Evolutionary conservation across 176 grass and related monocot genomes (phyloP), one percentile per base, ranked within the genome.

Genomic region (Elymus sibiricus): DNA sequence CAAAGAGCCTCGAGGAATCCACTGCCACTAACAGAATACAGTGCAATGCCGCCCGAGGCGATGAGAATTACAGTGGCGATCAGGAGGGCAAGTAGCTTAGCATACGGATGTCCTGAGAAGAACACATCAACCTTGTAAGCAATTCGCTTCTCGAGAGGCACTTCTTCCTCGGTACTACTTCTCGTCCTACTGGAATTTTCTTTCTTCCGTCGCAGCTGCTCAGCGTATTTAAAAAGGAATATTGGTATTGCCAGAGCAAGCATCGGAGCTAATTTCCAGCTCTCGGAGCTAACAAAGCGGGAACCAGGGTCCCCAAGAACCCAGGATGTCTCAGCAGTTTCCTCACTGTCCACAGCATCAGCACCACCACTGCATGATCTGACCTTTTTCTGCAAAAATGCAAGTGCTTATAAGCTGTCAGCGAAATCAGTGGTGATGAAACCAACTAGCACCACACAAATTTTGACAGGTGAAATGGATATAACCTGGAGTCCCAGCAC

Each of bases 41-140:
- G 64, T 21, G 93, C 96, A 40, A 98, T 81, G 35, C 96, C 96
- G 11, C 93, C 96, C 11, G 80, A 90, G 80, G 89, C 92, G 65
- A 98, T 98, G 77, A 98, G 91, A 39, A 98, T 74, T 43, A 92
- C 76, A 5, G 96, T 98, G 65, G 96, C 93, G 72, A 78, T 79
- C 42, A 95, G 88, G 34, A 98, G 96, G 8, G 96, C 96, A 21
- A 98, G 91, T 39, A 98, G 90, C 82, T 98, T 98, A 0, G 96
- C 96, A 42, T 98, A 98, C 4, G 93, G 96, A 71, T 98, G 92
- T 15, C 94, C 89, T 46, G 96, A 98, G 89, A 98, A 98, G 86
- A 98, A 95, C 44, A 98, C 92, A 31, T 98, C 94, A 27, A 95
- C 94, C 68, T 88, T 90, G 56, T 95, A 98, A 32, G 97, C 97